Conservation (phyloP, 2,329 filamentous ascomycete species). For the Colletotrichum endophyticum region DNA sequence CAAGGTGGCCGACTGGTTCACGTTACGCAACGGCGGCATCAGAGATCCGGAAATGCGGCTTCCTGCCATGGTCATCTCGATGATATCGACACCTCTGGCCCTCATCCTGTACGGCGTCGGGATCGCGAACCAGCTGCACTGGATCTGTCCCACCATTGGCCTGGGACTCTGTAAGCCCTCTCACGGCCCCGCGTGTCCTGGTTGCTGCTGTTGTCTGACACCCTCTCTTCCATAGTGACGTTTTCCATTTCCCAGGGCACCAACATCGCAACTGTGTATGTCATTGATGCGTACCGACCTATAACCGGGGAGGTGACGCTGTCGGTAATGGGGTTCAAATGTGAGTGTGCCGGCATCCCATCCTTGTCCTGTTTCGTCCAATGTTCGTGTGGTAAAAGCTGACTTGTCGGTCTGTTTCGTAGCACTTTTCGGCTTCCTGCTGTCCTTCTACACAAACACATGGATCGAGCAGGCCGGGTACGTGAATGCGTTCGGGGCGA, state of each 20-base stretch:
- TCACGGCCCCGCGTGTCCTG: background rate
- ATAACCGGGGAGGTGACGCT: constrained; percentile 61
- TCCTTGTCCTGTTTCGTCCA: background rate
- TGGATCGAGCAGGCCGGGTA: constrained; percentile 60
- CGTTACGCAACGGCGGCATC: constrained; percentile 57
- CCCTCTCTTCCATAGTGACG: constrained; percentile 43
- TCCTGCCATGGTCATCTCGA: constrained; percentile 54
- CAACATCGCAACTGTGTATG: constrained; percentile 61
- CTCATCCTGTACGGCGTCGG: constrained; percentile 53
- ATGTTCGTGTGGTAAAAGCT: background rate
- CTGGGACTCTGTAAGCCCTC: constrained; percentile 52
- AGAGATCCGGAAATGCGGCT: constrained; percentile 67
- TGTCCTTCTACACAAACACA: constrained; percentile 65
- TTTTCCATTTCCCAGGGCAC: constrained; percentile 62
- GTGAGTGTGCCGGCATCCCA: constrained; percentile 36
- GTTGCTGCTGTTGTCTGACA: background rate
- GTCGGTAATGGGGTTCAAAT: constrained; percentile 60
- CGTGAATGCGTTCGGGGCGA: constrained; percentile 55
- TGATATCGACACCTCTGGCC: constrained; percentile 52
- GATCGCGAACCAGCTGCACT: constrained; percentile 50
- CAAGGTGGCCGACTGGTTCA: constrained; percentile 52
- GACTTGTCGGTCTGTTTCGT: background rate
- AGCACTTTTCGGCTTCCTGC: constrained; percentile 61
- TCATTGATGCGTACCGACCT: constrained; percentile 62
- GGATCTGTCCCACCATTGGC: constrained; percentile 61